phyloP scores from a whole-genome alignment of 169 alveolate genomes.

The Plasmodium gaboni region DNA sequence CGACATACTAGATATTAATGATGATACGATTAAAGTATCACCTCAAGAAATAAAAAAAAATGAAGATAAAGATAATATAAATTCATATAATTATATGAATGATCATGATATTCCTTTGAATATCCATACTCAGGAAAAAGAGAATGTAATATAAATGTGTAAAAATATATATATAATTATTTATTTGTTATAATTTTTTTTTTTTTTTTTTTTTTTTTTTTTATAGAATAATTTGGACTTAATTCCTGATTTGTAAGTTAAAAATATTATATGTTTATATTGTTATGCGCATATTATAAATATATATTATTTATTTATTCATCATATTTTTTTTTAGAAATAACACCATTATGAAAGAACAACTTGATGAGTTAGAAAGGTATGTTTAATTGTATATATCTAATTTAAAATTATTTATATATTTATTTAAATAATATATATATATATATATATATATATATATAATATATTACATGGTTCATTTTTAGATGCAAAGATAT shows the following conservation, averaged over 20 bases:
- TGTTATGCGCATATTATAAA: background rate
- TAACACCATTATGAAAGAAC: constrained; percentile 31
- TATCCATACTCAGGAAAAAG: constrained; percentile 2
- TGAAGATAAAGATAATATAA: background rate
- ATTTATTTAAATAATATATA: background rate
- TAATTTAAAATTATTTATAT: background rate
- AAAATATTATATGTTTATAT: constrained; percentile 3
- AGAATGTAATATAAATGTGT: constrained; percentile 22
- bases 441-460: background rate
- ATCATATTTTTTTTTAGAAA: constrained; percentile 23
- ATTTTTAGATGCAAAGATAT: constrained; percentile 67
- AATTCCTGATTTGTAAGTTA: constrained; percentile 49
- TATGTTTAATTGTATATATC: constrained; percentile 1
- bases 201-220: constrained; percentile 4
- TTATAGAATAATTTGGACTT: constrained; percentile 3
- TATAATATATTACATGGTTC: constrained; percentile 11
- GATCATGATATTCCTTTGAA: constrained; percentile 1
- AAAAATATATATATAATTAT: background rate
- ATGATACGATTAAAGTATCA: constrained; percentile 10
- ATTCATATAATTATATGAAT: constrained; percentile 5
- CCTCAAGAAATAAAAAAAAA: background rate
- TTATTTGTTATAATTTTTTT: background rate
- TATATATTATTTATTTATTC: background rate
- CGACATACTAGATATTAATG: constrained; percentile 37
- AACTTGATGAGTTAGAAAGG: constrained; percentile 52